These are phyloP conservation scores for Russula compacta DNA, from an alignment of 768 basidiomycete species.

Conservation along the genomic window DNA sequence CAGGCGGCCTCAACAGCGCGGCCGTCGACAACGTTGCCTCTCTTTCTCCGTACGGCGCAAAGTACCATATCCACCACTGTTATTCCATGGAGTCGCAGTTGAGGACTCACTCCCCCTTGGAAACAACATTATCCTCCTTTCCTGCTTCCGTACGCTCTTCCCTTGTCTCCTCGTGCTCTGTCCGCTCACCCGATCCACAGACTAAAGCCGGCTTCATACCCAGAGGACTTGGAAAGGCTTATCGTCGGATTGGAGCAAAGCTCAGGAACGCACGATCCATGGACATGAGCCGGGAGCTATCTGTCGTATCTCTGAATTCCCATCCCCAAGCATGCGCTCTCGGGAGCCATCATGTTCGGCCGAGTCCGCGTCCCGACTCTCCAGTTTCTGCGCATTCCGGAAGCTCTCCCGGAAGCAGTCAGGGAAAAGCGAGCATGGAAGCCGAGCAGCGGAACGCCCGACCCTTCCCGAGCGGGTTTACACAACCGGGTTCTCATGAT, in stretches of 20 bases:
- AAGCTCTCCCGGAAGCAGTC: conserved; percentile 10
- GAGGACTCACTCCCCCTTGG: not conserved
- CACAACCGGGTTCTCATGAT: not conserved
- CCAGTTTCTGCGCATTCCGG: conserved; percentile 5
- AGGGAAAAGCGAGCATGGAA: conserved; percentile 13
- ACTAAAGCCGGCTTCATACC: conserved; percentile 1
- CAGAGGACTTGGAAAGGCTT: conserved; percentile 7
- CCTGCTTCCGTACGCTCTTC: conserved; percentile 1
- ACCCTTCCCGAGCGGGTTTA: not conserved
- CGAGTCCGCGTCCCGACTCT: not conserved
- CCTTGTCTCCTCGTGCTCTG: not conserved
- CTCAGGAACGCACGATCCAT: conserved; percentile 1
- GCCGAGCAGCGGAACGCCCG: conserved; percentile 1
- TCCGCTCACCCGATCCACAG: conserved; percentile 2
- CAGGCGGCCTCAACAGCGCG: not conserved
- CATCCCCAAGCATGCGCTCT: not conserved
- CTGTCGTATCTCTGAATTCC: not conserved
- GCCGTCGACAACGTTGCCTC: not conserved
- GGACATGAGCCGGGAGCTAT: conserved; percentile 2
- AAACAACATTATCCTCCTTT: not conserved
- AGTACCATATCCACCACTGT: not conserved
- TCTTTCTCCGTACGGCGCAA: not conserved
- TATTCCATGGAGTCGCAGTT: conserved; percentile 2
- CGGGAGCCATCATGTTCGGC: not conserved
- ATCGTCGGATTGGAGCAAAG: conserved; percentile 9